phyloP scores from a whole-genome alignment of 2,329 filamentous ascomycete species.

The Tolypocladium endophyticum region DNA sequence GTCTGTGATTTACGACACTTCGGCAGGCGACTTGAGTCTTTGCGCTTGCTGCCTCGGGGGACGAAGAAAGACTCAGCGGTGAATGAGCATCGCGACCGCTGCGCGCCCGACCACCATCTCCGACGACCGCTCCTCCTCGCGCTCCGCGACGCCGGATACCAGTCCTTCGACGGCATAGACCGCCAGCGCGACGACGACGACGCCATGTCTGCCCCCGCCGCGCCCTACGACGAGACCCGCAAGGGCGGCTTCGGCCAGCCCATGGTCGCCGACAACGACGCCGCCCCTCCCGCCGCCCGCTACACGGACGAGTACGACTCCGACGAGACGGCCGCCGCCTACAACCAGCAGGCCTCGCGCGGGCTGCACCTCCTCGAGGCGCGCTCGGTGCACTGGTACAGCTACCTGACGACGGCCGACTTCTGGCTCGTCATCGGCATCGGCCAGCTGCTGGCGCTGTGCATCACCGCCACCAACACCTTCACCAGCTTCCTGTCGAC shows the following conservation, averaged over 20 bases:
- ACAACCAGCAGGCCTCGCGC: constrained; percentile 24
- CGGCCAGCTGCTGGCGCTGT: constrained; percentile 77
- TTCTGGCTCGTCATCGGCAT: constrained; percentile 79
- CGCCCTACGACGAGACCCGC: background rate
- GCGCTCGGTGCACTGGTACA: constrained; percentile 47
- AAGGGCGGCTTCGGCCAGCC: constrained; percentile 10
- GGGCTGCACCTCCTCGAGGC: constrained; percentile 46
- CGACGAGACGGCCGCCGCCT: constrained; percentile 16
- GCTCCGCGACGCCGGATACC: background rate
- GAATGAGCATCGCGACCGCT: background rate
- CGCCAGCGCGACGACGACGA: background rate
- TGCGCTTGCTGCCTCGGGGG: constrained; percentile 47
- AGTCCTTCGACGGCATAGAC: background rate
- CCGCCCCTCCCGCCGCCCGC: background rate
- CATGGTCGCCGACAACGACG: background rate
- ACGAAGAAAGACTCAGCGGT: constrained; percentile 45
- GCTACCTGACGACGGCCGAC: constrained; percentile 72
- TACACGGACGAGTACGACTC: background rate
- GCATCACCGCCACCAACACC: constrained; percentile 88
- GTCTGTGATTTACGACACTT: constrained; percentile 22
- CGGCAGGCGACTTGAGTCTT: constrained; percentile 58
- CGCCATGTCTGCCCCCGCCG: constrained; percentile 2
- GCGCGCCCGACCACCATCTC: background rate
- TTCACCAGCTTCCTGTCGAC: constrained; percentile 65
- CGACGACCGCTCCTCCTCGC: background rate